Evolutionary conservation across 2,329 filamentous ascomycete genomes (phyloP).

Genomic region (Aspergillus eucalypticola): DNA sequence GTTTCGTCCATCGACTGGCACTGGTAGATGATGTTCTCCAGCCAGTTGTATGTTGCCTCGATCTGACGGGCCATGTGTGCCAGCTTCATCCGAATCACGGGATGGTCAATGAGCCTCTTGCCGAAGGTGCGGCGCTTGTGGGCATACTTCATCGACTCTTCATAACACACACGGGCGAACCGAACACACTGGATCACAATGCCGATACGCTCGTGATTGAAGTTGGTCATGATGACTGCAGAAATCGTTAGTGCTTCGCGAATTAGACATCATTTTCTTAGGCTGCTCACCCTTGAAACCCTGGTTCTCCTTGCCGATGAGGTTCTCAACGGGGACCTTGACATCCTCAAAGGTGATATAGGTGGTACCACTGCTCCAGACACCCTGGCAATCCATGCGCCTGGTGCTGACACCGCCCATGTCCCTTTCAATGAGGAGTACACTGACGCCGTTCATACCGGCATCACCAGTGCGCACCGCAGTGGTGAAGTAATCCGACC

Average conservation of each 20-base stretch:
- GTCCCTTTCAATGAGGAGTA: conserved; percentile 87
- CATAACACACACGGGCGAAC: conserved; percentile 95
- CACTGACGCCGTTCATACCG: conserved; percentile 89
- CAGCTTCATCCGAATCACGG: conserved; percentile 95
- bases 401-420: conserved; percentile 85
- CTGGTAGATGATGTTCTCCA: conserved; percentile 93
- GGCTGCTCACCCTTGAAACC: conserved; percentile 73
- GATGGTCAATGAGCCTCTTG: conserved; percentile 94
- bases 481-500: conserved; percentile 96
- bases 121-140: conserved; percentile 97
- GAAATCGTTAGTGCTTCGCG: not conserved
- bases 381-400: conserved; percentile 97
- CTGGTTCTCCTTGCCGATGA: conserved; percentile 96
- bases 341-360: conserved; percentile 99
- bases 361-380: conserved; percentile 92
- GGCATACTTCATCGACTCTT: conserved; percentile 94
- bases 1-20: conserved; percentile 90
- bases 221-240: conserved; percentile 96
- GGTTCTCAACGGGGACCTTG: conserved; percentile 98
- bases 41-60: conserved; percentile 94
- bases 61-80: conserved; percentile 98
- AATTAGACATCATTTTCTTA: not conserved
- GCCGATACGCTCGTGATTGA: conserved; percentile 98
- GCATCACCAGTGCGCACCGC: conserved; percentile 85
- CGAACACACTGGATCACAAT: conserved; percentile 97